Percentiles rank a stretch among this genome's conserved stretches.
Conservation (phyloP, 371 early-diverging fungal genomes). For the Mucor racemosus region DNA sequence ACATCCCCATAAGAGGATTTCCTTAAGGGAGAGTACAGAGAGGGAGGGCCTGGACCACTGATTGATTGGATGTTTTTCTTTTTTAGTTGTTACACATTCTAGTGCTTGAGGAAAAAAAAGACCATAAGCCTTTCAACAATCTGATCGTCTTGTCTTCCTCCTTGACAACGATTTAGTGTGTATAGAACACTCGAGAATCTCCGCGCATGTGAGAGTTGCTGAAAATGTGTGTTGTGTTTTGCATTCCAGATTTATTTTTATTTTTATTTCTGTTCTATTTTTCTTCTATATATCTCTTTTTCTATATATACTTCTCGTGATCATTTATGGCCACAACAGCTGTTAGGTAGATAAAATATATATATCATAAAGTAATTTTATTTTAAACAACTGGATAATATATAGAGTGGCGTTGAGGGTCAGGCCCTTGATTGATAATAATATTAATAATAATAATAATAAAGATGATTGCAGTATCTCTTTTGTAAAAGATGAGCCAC, state of each 20-base stretch:
- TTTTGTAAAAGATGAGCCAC: conserved; percentile 53
- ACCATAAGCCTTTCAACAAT: conserved; percentile 1
- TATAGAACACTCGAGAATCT: conserved; percentile 2
- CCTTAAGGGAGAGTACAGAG: background rate
- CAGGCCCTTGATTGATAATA: conserved; percentile 61
- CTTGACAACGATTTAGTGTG: conserved; percentile 3
- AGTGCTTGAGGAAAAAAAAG: conserved; percentile 7
- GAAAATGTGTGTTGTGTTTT: background rate
- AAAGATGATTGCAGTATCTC: conserved; percentile 57
- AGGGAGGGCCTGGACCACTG: conserved; percentile 18
- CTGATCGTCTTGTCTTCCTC: background rate
- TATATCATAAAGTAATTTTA: background rate
- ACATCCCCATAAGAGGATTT: conserved; percentile 2
- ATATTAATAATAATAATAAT: conserved; percentile 41
- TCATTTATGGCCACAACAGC: conserved; percentile 28
- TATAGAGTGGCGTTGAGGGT: conserved; percentile 70
- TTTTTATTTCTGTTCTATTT: background rate
- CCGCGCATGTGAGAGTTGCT: background rate
- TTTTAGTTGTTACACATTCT: conserved; percentile 3
- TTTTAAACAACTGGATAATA: conserved; percentile 4
- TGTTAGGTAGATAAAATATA: conserved; percentile 25
- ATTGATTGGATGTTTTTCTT: background rate
- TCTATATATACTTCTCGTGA: conserved; percentile 7
- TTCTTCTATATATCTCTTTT: conserved; percentile 11
- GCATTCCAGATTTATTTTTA: conserved; percentile 1